Evolutionary conservation across 352 stramenopile genomes (phyloP).

Genomic region (Globisporangium megalacanthum): DNA sequence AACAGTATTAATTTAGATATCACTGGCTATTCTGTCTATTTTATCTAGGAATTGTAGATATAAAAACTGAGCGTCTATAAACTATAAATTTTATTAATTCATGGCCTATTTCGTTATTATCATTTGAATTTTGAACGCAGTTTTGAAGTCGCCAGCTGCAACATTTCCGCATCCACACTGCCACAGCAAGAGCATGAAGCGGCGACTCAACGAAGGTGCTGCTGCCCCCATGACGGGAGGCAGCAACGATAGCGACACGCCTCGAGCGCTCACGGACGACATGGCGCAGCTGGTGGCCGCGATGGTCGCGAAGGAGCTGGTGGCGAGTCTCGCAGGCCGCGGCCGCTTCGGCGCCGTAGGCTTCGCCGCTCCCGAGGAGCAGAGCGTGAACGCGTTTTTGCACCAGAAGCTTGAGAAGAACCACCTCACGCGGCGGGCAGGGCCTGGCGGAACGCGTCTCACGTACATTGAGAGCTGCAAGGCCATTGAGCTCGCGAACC

Average conservation of each 20-base stretch:
- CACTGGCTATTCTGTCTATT: not conserved
- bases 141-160: not conserved
- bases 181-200: slow-evolving; percentile 29
- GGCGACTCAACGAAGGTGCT: slow-evolving; percentile 21
- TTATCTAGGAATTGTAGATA: not conserved
- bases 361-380: slow-evolving; percentile 45
- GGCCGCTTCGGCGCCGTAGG: slow-evolving; percentile 55
- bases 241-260: not conserved
- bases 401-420: slow-evolving; percentile 82
- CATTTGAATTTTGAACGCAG: not conserved
- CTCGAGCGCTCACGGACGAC: slow-evolving; percentile 17
- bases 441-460: slow-evolving; percentile 63
- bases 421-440: slow-evolving; percentile 54
- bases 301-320: slow-evolving; percentile 33
- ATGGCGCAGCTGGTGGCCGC: slow-evolving; percentile 34
- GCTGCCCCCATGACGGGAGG: slow-evolving; percentile 2
- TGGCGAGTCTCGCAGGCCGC: slow-evolving; percentile 4
- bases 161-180: not conserved
- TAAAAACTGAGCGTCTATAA: not conserved
- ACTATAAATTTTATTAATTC: too few relatives aligned
- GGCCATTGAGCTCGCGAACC: slow-evolving; percentile 83
- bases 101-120: not conserved
- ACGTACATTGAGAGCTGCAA: slow-evolving; percentile 90
- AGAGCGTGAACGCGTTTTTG: slow-evolving; percentile 62
- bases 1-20: not conserved